Evolutionary conservation across 1,284 basidiomycete genomes (phyloP), one percentile per base, ranked within the genome.

Genomic region (Papiliotrema nemorosa): DNA sequence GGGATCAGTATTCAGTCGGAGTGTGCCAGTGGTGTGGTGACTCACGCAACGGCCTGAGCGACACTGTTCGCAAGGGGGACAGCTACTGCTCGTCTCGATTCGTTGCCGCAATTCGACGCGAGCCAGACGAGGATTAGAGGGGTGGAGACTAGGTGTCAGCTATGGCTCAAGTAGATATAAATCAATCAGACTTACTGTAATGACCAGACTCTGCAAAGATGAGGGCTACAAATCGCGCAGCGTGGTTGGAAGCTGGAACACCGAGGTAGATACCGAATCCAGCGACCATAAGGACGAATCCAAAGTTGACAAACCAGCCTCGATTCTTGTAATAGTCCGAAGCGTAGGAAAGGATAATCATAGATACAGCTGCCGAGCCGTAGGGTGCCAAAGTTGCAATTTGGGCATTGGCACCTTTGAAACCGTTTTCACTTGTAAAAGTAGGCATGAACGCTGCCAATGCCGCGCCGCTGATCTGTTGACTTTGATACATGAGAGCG

Each of bases 361-460:
- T 49, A n/a, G 14, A 43, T 14, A 53, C 37, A 16, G 42, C 36
- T 1, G 54, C 54, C 16, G 50, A 36, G 20, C 47, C 46, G 37
- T 56, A 56, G 14, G 47, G 48, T 14, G 47, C 44, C 10, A 56
- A 39, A 20, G 54, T 56, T 24, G 42, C 41, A 25, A 56, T 43
- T 33, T 56, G 54, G 5, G 54, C 54, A 25, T 40, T 49, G 29
- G 54, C 54, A n/a, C 54, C 54, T 7, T 26, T 50, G 45, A 44
- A 56, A 37, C 54, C 54, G n/a, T 44, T 41, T 20, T 56, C 54
- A 33, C 21, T 26, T 12, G 42, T 50, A 18, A 56, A 36, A 26
- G 54, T 56, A 3, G 54, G 54, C 22, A 56, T 40, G 51, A 49
- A 56, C 13, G 54, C 54, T 14, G 39, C 49, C 5, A 56, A 24